Evolutionary conservation across 2,329 filamentous ascomycete species (phyloP), one percentile per base, ranked within the genome.

Genomic region (Lecanicillium sp.): DNA sequence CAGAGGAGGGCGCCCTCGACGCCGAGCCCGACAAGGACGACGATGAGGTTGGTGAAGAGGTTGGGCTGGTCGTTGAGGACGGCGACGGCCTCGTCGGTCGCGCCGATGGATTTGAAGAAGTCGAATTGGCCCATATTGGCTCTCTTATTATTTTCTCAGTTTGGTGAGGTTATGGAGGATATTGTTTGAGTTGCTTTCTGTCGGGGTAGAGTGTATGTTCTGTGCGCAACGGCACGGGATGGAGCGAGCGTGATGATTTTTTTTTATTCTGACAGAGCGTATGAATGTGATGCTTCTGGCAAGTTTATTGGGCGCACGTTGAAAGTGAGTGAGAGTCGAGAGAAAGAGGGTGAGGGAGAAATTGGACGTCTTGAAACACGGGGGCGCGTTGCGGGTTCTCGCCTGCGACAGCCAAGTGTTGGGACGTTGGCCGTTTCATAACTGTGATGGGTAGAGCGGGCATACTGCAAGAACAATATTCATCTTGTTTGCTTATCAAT

Each of bases 61-160:
- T 74, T 66, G 19, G 78, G 78, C 62, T 82, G 78, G 58, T 81
- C 77, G 66, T 81, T 81, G 60, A 82, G 68, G 45, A 74, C 72
- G 54, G 75, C 76, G 56, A 82, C 75, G 55, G 77, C 78, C 60
- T 79, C 65, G 29, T 70, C 67, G 15, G 78, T 81, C 41, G 78
- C 78, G 62, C 78, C 78, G 56, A 82, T 73, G 51, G 66, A 71
- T 57, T 58, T 58, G 55, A 82, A 73, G 69, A 74, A 82, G 61
- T 74, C 74, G 60, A 81, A 81, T 60, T 77, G 69, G 52, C 71
- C 75, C 67, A 73, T 73, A 1, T 23, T n/a, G 56, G 59, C 20
- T 49, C 44, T 49, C 19, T 32, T 27, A 23, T 43, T 20, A 14
- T 51, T 37, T 9, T 15, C 7, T 19, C 14, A 11, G 14, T 6